phyloP scores from a whole-genome alignment of 225 moss, liverwort and hornwort species.

The Polytrichum commune region DNA sequence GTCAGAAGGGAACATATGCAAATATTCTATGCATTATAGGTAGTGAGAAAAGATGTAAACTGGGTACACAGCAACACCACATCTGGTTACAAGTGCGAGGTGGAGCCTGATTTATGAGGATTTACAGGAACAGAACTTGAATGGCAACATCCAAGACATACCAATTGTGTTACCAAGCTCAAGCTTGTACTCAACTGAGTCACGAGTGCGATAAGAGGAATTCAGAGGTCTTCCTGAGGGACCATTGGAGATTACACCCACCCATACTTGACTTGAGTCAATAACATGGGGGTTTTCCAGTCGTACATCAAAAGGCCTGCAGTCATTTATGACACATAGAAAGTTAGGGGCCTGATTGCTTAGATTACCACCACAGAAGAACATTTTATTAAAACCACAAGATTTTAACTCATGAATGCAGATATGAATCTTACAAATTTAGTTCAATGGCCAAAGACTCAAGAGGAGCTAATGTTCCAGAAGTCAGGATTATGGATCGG shows the following conservation, averaged over 20 bases:
- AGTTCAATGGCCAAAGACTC: slow-evolving; percentile 97
- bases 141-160: slow-evolving; percentile 20
- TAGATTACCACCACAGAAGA: too few species aligned
- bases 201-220: slow-evolving; percentile 92
- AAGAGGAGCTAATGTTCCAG: slow-evolving; percentile 95
- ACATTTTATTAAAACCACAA: too few species aligned
- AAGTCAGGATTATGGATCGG: slow-evolving; percentile 88
- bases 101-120: too few species aligned
- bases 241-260: slow-evolving; percentile 84
- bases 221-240: slow-evolving; percentile 84
- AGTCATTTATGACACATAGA: slow-evolving; percentile 2
- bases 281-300: slow-evolving; percentile 98
- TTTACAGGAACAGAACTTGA: too few species aligned
- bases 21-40: too few species aligned
- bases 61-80: too few species aligned
- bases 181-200: slow-evolving; percentile 87
- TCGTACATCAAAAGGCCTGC: slow-evolving; percentile 90
- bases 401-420: slow-evolving; percentile 4
- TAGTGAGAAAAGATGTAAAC: too few species aligned
- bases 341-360: too few species aligned
- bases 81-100: too few species aligned
- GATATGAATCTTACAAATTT: slow-evolving; percentile 63
- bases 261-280: slow-evolving; percentile 93
- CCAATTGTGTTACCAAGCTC: slow-evolving; percentile 97
- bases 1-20: not conserved